Base-by-base conservation (phyloP, 208 protist species). In the Leishmania tropica region DNA sequence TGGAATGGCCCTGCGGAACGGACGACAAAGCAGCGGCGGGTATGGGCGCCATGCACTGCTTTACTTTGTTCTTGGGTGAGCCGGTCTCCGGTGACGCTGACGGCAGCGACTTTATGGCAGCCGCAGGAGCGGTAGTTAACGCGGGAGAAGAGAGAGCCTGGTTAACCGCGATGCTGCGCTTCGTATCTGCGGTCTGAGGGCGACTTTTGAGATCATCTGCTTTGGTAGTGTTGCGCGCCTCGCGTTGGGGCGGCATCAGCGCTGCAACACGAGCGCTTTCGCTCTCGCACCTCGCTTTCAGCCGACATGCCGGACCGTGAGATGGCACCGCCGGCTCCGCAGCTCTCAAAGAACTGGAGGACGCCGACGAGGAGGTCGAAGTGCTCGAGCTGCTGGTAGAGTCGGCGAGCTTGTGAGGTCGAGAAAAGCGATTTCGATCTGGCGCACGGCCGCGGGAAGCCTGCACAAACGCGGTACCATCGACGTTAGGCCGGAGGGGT, bases 401-500 rank as follows among this genome's bases (percentile, higher is more conserved):
- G 4, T 37, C 28, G 10, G 51, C 35, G 10, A 19, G 19, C 5
- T 72, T 73, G 1, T 60, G 84, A 0, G 76, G 71, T 11, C 45
- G 62, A 21, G 75, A 71, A 2, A 77, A 71, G 31, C 81, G 80
- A 31, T 78, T 78, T 42, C 72, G 75, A 35, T 76, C 78, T 10
- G 60, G 72, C 1, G 47, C 78, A 6, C 51, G 24, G 1, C n/a
- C 62, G 31, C 81, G 78, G 37, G 74, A 48, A 51, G 58, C 75
- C 4, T 80, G 82, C 45, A 83, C 48, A 79, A 89, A 89, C 4
- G 81, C 83, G 15, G 83, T 87, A 19, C 86, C 86, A 62, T 89
- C 86, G 47, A 71, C 79, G 60, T 85, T 89, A n/a, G 86, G 83
- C n/a, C 83, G 83, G 35, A 89, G 60, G 3, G 86, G 86, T 11